Base-by-base conservation (phyloP, 2,329 filamentous ascomycete genomes). In the Ophiostoma triangulosporum region DNA sequence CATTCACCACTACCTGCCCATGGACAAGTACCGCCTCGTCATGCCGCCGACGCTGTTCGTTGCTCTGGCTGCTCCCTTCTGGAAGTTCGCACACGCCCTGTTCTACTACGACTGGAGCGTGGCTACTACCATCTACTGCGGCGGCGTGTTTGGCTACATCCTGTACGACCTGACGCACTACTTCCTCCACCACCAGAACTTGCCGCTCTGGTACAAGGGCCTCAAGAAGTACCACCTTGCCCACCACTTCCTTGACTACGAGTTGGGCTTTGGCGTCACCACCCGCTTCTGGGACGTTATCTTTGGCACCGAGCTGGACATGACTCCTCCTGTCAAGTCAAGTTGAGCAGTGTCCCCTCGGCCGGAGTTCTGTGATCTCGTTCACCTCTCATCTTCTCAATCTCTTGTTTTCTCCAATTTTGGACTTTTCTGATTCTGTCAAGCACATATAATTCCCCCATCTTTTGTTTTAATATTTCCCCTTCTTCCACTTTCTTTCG, bases 111-210 rank as follows among this genome's bases (percentile, higher is more conserved):
- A 91, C 68, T 97, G 90, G 90, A 77, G 86, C 67, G 78, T 84
- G 9, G 93, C 82, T 5, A 79, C 83, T 0, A 80, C 83, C 22
- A 84, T 88, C 4, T 98, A 78, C 73, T 91, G 83, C 63, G 93
- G 93, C 50, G 93, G 90, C 57, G 83, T 98, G 58, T 95, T 95
- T 62, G 93, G 93, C 54, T 98, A 98, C 67, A 78, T 96, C 58
- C 89, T 86, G 74, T 98, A 98, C 71, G 93, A 98, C 67, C 64
- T 96, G 73, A 98, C 93, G 1, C 93, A 98, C 69, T 98, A 97
- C 75, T 98, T 98, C 77, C 78, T 98, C 36, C 93, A 98, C 68
- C 93, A 98, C 72, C 81, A 86, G 70, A 94, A 88, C 62, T 80
- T 98, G 3, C 93, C 93, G 15, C 71, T 83, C 2, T 95, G 88